phyloP scores from a whole-genome alignment of 139 green algal genomes.

The Micractinium conductrix region DNA sequence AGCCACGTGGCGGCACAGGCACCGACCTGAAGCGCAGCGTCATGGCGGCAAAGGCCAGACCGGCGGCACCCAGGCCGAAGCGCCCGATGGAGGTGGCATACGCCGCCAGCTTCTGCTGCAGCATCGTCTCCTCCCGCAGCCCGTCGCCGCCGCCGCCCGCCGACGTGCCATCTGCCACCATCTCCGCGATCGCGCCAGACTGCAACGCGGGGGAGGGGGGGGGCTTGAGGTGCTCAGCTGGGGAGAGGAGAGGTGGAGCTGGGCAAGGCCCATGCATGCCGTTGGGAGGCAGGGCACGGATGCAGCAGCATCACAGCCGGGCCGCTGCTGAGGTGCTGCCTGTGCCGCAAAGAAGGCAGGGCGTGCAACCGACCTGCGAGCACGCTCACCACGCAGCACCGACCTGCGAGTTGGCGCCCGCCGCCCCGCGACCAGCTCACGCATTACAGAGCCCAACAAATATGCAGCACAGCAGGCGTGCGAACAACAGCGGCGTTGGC shows the following conservation, averaged over 20 bases:
- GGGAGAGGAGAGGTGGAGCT: too few relatives aligned
- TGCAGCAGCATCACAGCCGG: too few relatives aligned
- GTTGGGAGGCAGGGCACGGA: background rate
- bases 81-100: constrained; percentile 77
- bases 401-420: background rate
- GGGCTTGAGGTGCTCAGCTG: too few relatives aligned
- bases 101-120: constrained; percentile 79
- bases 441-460: background rate
- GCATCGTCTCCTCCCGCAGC: constrained; percentile 65
- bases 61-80: constrained; percentile 66
- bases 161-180: constrained; percentile 27
- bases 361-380: background rate
- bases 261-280: too few relatives aligned
- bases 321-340: background rate
- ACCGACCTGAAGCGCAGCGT: constrained; percentile 48
- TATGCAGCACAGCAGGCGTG: background rate
- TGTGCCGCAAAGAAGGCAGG: background rate
- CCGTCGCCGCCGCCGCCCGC: background rate
- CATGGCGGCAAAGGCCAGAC: constrained; percentile 50
- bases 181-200: constrained; percentile 31
- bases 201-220: background rate
- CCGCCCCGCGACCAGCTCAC: background rate
- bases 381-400: background rate
- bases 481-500: background rate
- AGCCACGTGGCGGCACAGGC: background rate